These are phyloP conservation scores for Pseudopyrenochaeta lycopersici DNA, from an alignment of 2,329 filamentous ascomycete genomes.

Conservation along the genomic window DNA sequence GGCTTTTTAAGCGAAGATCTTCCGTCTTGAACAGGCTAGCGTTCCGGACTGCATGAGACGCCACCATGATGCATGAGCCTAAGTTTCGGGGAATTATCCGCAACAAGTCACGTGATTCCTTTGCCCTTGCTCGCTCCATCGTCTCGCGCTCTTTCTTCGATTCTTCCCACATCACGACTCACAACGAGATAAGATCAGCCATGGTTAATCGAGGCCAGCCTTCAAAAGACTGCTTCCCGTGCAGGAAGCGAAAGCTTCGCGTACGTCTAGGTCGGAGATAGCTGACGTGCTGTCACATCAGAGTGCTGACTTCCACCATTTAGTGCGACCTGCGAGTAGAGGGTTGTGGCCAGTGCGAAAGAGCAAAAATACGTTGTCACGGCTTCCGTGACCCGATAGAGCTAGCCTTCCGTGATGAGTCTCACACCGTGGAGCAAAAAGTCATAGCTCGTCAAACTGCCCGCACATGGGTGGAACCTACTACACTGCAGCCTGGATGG, in stretches of 20 bases:
- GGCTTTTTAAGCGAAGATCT: no score
- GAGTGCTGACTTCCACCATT: no score
- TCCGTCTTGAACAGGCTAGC: no score
- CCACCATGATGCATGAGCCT: no score
- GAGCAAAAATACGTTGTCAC: background rate
- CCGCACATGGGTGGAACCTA: background rate
- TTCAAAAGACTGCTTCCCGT: slow-evolving; percentile 1
- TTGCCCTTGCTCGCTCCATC: no score
- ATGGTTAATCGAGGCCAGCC: background rate
- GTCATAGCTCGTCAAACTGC: background rate
- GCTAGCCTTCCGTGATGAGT: slow-evolving; percentile 1
- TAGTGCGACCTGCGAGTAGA: background rate
- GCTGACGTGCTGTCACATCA: background rate
- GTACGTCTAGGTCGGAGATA: background rate
- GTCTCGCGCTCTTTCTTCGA: no score
- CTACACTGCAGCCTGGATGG: background rate
- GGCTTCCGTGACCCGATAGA: background rate
- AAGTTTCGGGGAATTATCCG: no score
- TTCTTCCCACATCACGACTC: no score
- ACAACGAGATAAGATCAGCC: no score
- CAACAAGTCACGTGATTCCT: no score
- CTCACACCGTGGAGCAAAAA: background rate
- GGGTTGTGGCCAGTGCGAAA: background rate
- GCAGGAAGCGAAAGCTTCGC: background rate
- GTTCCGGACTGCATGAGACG: no score